These are phyloP conservation scores for Pleurotus cornucopiae DNA, from an alignment of 768 basidiomycete species.

Conservation along the genomic window DNA sequence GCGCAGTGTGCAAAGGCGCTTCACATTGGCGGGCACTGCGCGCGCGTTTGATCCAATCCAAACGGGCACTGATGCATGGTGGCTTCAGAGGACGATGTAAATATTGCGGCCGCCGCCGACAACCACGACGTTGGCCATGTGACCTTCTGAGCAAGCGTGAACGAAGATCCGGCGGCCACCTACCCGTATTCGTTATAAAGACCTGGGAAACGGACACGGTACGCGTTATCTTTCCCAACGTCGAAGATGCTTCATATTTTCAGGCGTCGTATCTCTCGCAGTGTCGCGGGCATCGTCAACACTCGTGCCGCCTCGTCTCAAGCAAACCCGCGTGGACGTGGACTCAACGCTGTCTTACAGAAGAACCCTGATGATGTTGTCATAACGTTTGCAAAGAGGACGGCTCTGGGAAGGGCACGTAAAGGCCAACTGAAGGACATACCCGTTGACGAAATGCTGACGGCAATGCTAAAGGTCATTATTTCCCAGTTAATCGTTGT, in stretches of 20 bases:
- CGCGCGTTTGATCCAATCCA: neutral
- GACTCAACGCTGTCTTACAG: slow-evolving; percentile 52
- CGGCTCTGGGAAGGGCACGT: slow-evolving; percentile 82
- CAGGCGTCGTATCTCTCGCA: neutral
- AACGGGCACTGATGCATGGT: neutral
- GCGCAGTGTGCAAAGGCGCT: too few relatives aligned
- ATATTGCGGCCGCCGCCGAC: too few relatives aligned
- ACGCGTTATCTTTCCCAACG: neutral
- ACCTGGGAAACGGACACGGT: neutral
- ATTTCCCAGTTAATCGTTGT: neutral
- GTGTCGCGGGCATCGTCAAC: slow-evolving; percentile 10
- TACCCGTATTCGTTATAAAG: neutral
- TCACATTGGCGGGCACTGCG: neutral
- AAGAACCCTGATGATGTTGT: slow-evolving; percentile 84
- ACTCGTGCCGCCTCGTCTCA: slow-evolving; percentile 37
- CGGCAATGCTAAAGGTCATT: slow-evolving; percentile 73
- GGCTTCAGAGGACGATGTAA: neutral
- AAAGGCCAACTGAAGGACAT: slow-evolving; percentile 92
- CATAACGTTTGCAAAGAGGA: slow-evolving; percentile 84
- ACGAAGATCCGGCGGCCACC: neutral
- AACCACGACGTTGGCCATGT: neutral
- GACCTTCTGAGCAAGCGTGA: neutral
- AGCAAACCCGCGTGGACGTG: slow-evolving; percentile 41
- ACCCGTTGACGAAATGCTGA: slow-evolving; percentile 82
- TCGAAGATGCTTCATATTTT: neutral